These are phyloP conservation scores for Huntiella moniliformis DNA, from an alignment of 2,329 filamentous ascomycete genomes.

Conservation along the genomic window DNA sequence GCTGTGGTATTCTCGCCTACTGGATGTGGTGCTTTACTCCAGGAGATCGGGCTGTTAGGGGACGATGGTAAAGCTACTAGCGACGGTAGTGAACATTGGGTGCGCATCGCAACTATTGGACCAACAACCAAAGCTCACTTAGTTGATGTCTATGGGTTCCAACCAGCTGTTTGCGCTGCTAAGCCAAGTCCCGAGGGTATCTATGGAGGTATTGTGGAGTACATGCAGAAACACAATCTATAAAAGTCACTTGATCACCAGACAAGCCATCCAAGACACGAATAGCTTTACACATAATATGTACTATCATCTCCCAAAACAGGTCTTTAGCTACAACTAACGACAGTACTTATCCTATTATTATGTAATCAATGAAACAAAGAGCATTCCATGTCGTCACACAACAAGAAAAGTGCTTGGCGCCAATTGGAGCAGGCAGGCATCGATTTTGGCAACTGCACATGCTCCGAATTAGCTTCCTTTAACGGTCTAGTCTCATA, in stretches of 20 bases:
- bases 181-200: constrained; percentile 70
- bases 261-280: no score
- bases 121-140: constrained; percentile 76
- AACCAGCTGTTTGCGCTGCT: constrained; percentile 63
- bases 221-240: constrained; percentile 2
- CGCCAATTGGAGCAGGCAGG: no score
- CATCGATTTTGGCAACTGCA: no score
- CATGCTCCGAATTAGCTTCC: no score
- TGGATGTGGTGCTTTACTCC: constrained; percentile 44
- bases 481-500: no score
- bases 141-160: constrained; percentile 40
- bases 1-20: constrained; percentile 38
- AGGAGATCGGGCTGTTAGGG: constrained; percentile 33
- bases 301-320: no score
- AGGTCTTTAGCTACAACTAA: no score
- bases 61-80: constrained; percentile 13
- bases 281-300: no score
- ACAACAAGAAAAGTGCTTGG: no score
- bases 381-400: no score
- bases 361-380: no score
- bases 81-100: constrained; percentile 18
- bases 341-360: no score
- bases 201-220: constrained; percentile 41
- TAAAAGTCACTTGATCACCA: neutral
- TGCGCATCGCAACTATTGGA: constrained; percentile 70